Base-by-base conservation (phyloP, 1,284 basidiomycete genomes). In the Naganishia sp. region DNA sequence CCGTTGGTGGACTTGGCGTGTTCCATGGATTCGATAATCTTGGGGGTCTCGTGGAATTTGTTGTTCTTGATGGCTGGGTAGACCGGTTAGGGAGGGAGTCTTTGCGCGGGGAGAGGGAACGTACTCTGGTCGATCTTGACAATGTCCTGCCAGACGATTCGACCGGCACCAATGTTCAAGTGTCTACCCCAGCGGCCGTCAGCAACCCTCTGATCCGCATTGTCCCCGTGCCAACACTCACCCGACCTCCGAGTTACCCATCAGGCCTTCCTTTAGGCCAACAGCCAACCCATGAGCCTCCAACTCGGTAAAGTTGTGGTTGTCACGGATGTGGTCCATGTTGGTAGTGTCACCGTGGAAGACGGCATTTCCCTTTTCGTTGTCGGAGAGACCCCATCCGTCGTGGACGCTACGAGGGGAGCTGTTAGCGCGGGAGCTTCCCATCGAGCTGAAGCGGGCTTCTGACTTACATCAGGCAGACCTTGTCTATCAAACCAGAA, bases 221-320 rank as follows among this genome's bases (percentile, higher is more conserved):
- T 28, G 5, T 1, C n/a, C n/a, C n/a, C n/a, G 28, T 5, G 28
- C 28, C 0, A 28, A 28, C 28, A 74, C 80, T 69, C 73, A 92
- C 90, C 92, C 92, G 69, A 94, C 92, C 81, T 94, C 92, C 6
- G 91, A 94, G 83, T 95, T 94, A 25, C 92, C 92, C 92, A 95
- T 95, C 55, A 95, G 85, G 0, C 92, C 92, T 55, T 94, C 92
- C 75, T 83, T 90, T 61, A 95, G 83, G 1, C 92, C 92, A 18
- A 94, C 92, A 4, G 92, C 88, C 18, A 90, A 83, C 18, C 92
- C 92, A 71, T 92, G 90, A 0, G 92, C 92, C 23, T 84, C 81
- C n/a, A 95, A 84, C 13, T 83, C 83, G 57, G 88, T 85, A 73
- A 85, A 85, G 71, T 86, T 85, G 77, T 92, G 85, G n/a, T 88